Conservation (phyloP, 108 stramenopile species). For the Fragilaria radians region DNA sequence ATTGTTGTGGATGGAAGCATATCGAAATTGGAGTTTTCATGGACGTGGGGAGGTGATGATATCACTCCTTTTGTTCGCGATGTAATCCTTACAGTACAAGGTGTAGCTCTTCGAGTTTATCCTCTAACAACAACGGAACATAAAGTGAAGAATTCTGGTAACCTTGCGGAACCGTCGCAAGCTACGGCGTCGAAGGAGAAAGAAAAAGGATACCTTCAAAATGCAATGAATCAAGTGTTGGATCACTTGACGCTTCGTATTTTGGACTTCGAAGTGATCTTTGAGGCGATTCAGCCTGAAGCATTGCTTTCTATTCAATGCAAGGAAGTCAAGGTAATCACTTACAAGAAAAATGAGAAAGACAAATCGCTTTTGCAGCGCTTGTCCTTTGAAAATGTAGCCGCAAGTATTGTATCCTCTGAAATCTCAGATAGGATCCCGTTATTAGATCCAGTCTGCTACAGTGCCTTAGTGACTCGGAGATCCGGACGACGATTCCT, state of each 20-base stretch:
- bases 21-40: conserved; percentile 18
- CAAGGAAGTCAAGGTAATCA: conserved; percentile 12
- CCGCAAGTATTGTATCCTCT: too few species aligned
- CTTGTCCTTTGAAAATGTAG: conserved; percentile 8
- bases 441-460: conserved; percentile 28
- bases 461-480: conserved; percentile 21
- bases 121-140: too few species aligned
- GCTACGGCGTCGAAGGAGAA: background rate
- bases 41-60: conserved; percentile 28
- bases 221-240: conserved; percentile 25
- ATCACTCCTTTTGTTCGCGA: conserved; percentile 15
- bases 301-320: too few species aligned
- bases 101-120: conserved; percentile 24
- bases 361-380: background rate
- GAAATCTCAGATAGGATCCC: conserved; percentile 10
- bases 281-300: conserved; percentile 8
- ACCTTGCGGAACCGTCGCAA: conserved; percentile 5
- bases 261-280: conserved; percentile 14
- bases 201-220: conserved; percentile 17
- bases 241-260: conserved; percentile 24
- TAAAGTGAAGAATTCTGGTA: conserved; percentile 2
- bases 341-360: too few species aligned
- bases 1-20: conserved; percentile 22
- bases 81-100: conserved; percentile 22
- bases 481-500: conserved; percentile 18